Percentiles rank a stretch among this genome's conserved stretches.
phyloP scores from a whole-genome alignment of 2,329 filamentous ascomycete genomes.

The Orbilia javanica region DNA sequence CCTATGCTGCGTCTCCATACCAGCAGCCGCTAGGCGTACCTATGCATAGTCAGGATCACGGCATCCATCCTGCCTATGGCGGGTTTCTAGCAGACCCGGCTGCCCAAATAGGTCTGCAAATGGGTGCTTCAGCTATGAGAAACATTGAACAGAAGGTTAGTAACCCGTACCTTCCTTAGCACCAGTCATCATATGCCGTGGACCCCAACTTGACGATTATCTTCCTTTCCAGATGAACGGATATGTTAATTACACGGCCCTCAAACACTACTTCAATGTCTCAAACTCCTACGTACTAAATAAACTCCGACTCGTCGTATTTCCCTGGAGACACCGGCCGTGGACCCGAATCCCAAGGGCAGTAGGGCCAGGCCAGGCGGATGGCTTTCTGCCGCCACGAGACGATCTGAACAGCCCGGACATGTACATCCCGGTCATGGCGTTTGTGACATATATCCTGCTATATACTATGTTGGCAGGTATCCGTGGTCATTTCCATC shows the following conservation, averaged over 20 bases:
- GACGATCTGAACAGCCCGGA: constrained; percentile 98
- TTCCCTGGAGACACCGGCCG: constrained; percentile 96
- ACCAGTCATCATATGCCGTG: background rate
- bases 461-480: constrained; percentile 91
- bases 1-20: constrained; percentile 69
- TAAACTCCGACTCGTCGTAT: constrained; percentile 92
- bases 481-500: constrained; percentile 89
- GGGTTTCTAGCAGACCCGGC: constrained; percentile 97
- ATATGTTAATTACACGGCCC: constrained; percentile 89
- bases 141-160: constrained; percentile 91
- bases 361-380: constrained; percentile 76
- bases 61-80: constrained; percentile 77
- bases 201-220: background rate
- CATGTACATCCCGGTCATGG: constrained; percentile 99
- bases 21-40: constrained; percentile 76
- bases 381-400: constrained; percentile 87
- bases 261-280: constrained; percentile 99
- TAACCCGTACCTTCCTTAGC: constrained; percentile 16
- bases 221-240: constrained; percentile 72
- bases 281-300: constrained; percentile 96
- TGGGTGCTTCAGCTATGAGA: constrained; percentile 90
- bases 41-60: constrained; percentile 68
- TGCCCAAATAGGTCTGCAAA: constrained; percentile 92
- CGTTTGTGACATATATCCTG: constrained; percentile 95
- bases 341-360: constrained; percentile 83